Evolutionary conservation across 305 asterid species (phyloP).

Genomic region (Solanum hybrid): DNA sequence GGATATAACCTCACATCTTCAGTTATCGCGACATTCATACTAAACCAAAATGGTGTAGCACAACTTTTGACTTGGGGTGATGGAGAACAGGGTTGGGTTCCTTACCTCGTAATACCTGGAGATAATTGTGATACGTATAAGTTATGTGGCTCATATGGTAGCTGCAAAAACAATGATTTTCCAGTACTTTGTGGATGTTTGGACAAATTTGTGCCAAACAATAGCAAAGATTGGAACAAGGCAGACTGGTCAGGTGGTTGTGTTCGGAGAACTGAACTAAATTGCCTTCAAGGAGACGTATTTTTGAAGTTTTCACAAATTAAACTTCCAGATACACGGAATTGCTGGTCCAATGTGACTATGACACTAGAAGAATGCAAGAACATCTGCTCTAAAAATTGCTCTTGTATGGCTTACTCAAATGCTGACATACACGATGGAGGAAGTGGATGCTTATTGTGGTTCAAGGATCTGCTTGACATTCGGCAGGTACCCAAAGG

Average conservation of each 20-base stretch:
- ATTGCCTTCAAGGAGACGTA: conserved; percentile 14
- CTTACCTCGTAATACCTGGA: not conserved
- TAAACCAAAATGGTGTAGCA: conserved; percentile 14
- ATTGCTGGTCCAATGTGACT: not conserved
- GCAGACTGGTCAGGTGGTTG: conserved; percentile 19
- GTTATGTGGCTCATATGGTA: conserved; percentile 14
- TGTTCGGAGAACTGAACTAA: not conserved
- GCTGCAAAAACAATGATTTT: not conserved
- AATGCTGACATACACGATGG: conserved; percentile 8
- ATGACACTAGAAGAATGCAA: conserved; percentile 18
- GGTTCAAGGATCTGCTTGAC: conserved; percentile 21
- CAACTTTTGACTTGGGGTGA: conserved; percentile 16
- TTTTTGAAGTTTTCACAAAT: conserved; percentile 4
- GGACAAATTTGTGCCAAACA: conserved; percentile 15
- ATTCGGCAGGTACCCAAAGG: conserved; percentile 1
- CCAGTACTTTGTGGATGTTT: conserved; percentile 14
- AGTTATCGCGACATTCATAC: not conserved
- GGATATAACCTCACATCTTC: not conserved
- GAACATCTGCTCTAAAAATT: conserved; percentile 8
- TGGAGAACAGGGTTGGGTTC: not conserved
- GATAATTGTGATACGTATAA: conserved; percentile 20
- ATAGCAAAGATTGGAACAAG: not conserved
- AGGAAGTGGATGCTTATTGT: conserved; percentile 27
- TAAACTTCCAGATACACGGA: conserved; percentile 15
- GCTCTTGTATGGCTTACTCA: conserved; percentile 24